Evolutionary conservation across 805 yeast species (phyloP), one percentile per base, ranked within the genome.

Genomic region (Allodekkera sacchari): DNA sequence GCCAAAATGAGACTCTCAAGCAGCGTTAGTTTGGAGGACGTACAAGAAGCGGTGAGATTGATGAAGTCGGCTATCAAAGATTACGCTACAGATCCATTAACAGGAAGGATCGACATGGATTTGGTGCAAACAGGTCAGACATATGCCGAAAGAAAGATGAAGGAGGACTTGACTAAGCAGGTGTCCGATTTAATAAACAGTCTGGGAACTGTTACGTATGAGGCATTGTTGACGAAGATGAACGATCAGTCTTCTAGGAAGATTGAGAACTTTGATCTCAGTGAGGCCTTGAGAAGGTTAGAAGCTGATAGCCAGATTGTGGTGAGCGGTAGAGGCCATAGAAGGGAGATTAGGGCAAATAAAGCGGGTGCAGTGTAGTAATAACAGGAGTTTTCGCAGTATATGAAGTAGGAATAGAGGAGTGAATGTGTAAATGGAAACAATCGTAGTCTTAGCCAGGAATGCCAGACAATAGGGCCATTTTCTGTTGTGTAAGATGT

Each of bases 81-180:
- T 42, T 92, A 92, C 54, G 99, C 99, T 11, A 92, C 96, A 3
- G 99, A 92, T 61, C 98, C 98, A 16, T 65, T 79, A 22, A 89
- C 98, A 0, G 99, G 99, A 19, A 74, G 92, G 48, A 92, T 92
- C 43, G 98, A 92, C 53, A 87, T 92, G 96, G 96, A 87, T 54
- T 66, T 92, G 53, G 88, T 92, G 18, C 96, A 89, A 60, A 92
- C 97, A 0, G 98, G 97, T 29, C 87, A 88, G 28, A 83, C 96
- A 0, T 69, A 83, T 2, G 83, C 89, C 4, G 95, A 88, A 55
- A 68, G 95, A 55, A 70, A 76, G 45, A 54, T 78, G 52, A 79
- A 76, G 44, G 84, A 80, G 42, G 94, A 83, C 50, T 63, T 83
- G 41, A 65, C 73, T 10, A 71, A 74, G 36, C 83, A 73, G 39